Evolutionary conservation across 495 filamentous ascomycete genomes (phyloP), one percentile per base, ranked within the genome.

Genomic region (Melanomma pulvis-pyrius): DNA sequence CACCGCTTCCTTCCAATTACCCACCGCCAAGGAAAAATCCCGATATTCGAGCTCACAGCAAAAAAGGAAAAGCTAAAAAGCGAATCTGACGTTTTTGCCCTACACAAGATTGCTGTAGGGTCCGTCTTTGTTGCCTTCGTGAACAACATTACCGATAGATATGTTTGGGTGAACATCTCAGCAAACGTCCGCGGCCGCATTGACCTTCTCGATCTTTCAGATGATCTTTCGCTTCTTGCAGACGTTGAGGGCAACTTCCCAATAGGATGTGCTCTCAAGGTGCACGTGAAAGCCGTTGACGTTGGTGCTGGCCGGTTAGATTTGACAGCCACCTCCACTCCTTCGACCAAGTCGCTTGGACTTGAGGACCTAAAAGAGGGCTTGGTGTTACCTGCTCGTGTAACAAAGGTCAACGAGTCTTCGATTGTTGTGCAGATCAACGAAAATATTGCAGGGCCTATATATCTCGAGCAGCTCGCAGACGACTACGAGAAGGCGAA

Each of bases 1-100:
- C 90, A 96, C 76, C 88, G 90, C 39, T 98, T 93, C 78, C 84
- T 98, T 41, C 92, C 94, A 22, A 93, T 98, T 71, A 87, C 87
- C 49, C 93, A 98, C 76, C 85, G 91, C 57, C 83, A 83, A 39
- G 86, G 86, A 55, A 92, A 91, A 71, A 81, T 81, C 58, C 85
- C 91, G 0, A 90, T 96, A 5, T 92, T 92, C 60, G 94, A 98
- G 74, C 82, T 98, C 17, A 91, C 93, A n/a, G 84, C 91, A 9
- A 97, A 92, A 74, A 84, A 86, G 29, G 88, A 83, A 69, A 65
- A 90, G 53, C 77, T 81, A 41, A 75, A 83, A 7, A 76, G 74
- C 21, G 82, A 87, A 50, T 76, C 82, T n/a, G 77, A 82, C 17
- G 75, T 86, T 2, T 77, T 96, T 25, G 87, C 86, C 34, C 77